Base-by-base conservation (phyloP, 495 filamentous ascomycete species). In the Jackrogersella minutella region DNA sequence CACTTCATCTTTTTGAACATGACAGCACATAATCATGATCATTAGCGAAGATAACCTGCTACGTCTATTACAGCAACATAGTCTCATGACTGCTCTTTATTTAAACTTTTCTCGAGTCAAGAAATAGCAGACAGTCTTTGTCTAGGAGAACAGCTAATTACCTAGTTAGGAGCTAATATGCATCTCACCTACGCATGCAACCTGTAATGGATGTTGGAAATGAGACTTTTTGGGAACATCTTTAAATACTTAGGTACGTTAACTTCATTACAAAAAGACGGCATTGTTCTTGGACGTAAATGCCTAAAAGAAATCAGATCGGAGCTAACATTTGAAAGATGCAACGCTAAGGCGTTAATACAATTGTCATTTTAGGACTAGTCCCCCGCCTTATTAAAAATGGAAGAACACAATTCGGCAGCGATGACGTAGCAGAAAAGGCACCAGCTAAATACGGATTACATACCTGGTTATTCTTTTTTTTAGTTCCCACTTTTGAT, bases 371-470 rank as follows among this genome's bases (percentile, higher is more conserved):
- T 39, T 67, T 62, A 13, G 53, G 52, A 49, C 16, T 68, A 68
- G 64, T n/a, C n/a, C 33, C 8, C 22, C 14, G 9, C 11, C 1
- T 14, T 26, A 6, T 43, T 55, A n/a, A 24, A 36, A 40, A 41
- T 56, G 28, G 49, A 44, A 64, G 50, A 43, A 43, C 14, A 28
- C 61, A 41, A 65, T 57, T 65, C 17, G 62, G 50, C 24, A 61
- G 41, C 57, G 36, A 69, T 69, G 66, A 69, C 61, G 61, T 65
- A 69, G 55, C n/a, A 30, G 14, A 28, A 34, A 36, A 65, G 50
- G 61, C 43, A 60, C 67, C 68, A 67, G 43, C 58, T n/a, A n/a
- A n/a, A n/a, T n/a, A n/a, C n/a, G n/a, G n/a, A n/a, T n/a, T n/a
- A n/a, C n/a, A n/a, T n/a, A n/a, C n/a, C n/a, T 37, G 34, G 26